Evolutionary conservation across 768 basidiomycete genomes (phyloP).

Genomic region (Mycena rosella): DNA sequence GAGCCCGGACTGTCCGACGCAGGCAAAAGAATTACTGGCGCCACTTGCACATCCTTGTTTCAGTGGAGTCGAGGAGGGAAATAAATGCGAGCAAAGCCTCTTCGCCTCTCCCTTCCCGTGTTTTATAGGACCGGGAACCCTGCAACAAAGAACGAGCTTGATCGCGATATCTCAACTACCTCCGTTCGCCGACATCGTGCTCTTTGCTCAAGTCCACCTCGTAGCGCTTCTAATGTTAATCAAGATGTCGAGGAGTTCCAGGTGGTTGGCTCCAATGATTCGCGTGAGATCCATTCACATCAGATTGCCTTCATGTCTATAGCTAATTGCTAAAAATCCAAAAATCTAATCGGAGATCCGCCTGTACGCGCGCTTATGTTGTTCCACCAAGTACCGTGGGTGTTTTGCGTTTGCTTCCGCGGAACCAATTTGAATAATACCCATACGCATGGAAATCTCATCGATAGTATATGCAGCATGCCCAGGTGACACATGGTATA

Average conservation of each 20-base stretch:
- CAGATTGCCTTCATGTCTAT: constrained; percentile 31
- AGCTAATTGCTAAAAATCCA: constrained; percentile 30
- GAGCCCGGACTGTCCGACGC: constrained; percentile 33
- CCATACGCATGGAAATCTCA: constrained; percentile 7
- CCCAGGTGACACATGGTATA: constrained; percentile 19
- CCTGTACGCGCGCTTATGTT: not conserved
- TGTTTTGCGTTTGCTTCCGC: constrained; percentile 32
- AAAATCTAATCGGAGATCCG: constrained; percentile 35
- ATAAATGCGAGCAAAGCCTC: constrained; percentile 2
- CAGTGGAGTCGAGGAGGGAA: constrained; percentile 31
- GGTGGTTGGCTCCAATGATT: constrained; percentile 35
- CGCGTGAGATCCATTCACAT: constrained; percentile 34
- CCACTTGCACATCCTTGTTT: constrained; percentile 73
- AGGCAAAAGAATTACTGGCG: constrained; percentile 66
- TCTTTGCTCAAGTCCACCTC: constrained; percentile 18
- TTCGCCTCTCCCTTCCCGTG: not conserved
- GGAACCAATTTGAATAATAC: constrained; percentile 22
- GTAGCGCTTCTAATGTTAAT: constrained; percentile 36
- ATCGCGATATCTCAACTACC: constrained; percentile 28
- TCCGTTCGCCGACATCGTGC: constrained; percentile 29
- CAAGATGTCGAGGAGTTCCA: constrained; percentile 29
- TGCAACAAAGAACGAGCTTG: constrained; percentile 27
- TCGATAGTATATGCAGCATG: not conserved
- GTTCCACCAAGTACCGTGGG: constrained; percentile 7
- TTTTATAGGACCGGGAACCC: constrained; percentile 33